A percentile compares a stretch with the other conserved stretches of the same genome.
phyloP scores from a whole-genome alignment of 2,329 filamentous ascomycete genomes.

The Penicillium sp. region DNA sequence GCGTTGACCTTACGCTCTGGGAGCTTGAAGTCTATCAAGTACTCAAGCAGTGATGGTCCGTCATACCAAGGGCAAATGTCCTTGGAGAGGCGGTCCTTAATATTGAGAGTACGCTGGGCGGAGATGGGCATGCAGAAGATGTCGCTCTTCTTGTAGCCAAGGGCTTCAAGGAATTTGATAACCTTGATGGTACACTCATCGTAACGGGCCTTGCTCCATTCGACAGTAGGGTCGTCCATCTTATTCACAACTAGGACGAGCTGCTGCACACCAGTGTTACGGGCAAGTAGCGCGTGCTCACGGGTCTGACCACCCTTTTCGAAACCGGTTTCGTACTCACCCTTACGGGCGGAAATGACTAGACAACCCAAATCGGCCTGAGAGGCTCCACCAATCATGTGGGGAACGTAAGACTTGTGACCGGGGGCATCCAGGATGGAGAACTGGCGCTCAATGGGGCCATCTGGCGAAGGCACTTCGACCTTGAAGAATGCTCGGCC shows the following conservation, averaged over 20 bases:
- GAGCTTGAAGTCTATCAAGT: conserved; percentile 88
- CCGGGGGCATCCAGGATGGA: conserved; percentile 95
- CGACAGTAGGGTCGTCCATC: conserved; percentile 96
- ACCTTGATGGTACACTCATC: conserved; percentile 92
- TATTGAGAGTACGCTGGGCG: conserved; percentile 79
- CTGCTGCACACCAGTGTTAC: conserved; percentile 98
- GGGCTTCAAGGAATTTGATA: conserved; percentile 80
- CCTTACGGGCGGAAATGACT: conserved; percentile 94
- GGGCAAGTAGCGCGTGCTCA: conserved; percentile 96
- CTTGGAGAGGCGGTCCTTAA: conserved; percentile 83
- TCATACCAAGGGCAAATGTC: conserved; percentile 79
- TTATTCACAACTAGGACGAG: conserved; percentile 95
- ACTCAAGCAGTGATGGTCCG: conserved; percentile 89
- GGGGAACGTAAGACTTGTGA: conserved; percentile 96
- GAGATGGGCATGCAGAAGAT: conserved; percentile 96
- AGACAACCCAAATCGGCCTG: conserved; percentile 93
- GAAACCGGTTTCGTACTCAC: conserved; percentile 98
- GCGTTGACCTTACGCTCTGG: conserved; percentile 95
- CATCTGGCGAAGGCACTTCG: conserved; percentile 34
- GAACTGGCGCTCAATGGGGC: conserved; percentile 81
- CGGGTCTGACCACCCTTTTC: conserved; percentile 95
- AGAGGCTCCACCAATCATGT: conserved; percentile 95
- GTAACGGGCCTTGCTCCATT: conserved; percentile 92
- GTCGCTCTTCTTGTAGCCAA: conserved; percentile 95
- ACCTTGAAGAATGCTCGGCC: conserved; percentile 96